Evolutionary conservation across 1,284 basidiomycete species (phyloP), one percentile per base, ranked within the genome.

Genomic region (Trichosporon sp.): DNA sequence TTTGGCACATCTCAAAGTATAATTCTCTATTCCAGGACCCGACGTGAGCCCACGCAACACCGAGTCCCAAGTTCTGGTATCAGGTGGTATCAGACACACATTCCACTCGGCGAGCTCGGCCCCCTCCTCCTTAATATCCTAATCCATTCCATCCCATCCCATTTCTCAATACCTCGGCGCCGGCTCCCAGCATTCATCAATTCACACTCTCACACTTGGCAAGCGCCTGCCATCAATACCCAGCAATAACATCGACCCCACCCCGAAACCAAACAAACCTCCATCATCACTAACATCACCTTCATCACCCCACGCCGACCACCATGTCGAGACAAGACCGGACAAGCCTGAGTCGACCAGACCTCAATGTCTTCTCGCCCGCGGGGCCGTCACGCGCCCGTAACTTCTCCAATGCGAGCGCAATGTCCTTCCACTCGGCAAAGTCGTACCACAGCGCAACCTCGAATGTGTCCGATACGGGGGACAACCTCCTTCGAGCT

Each of bases 401-500:
- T 27, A 54, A 54, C 49, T 54, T 54, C 49, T 29, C 25, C 49
- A 54, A 54, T 14, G 49, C 49, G 14, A 54, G 49, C 49, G 49
- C 27, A 25, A 54, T 54, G 49, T 54, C 49, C 49, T 54, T 54
- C 49, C 27, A 31, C 49, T 14, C 11, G 9, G 49, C 49, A 13
- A 54, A 54, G 49, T 54, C 49, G 49, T 54, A 29, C 49, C 49
- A 54, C 27, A 54, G 49, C 49, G 49, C 49, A 2, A 54, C 49
- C 49, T 54, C 85, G 0, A 90, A 95, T 75, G 88, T 90, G 72
- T 83, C 86, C 3, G 81, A 82, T 56, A 82, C 84, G 0, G n/a
- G n/a, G n/a, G 84, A 87, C 4, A 90, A 91, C 72, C 86, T 95
- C 83, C 76, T 90, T 5, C 77, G 77, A 3, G 76, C 93, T 13